Conservation (phyloP, 345 rosid species). For the sweet orange (Citrus sinensis) region DNA sequence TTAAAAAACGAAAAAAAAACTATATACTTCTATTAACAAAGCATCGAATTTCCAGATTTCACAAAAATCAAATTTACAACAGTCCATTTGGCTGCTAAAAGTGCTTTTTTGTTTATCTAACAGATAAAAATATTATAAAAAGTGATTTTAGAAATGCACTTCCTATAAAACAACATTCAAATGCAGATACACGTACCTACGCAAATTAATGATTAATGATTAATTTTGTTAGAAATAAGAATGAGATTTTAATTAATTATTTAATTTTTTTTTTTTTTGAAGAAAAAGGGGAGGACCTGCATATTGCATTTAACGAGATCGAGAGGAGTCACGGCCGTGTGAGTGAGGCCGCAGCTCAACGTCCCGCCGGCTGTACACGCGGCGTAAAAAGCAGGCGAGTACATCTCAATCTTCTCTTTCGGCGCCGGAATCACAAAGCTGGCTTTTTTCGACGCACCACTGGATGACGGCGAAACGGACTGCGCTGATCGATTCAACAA, state of each 20-base stretch:
- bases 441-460: not conserved
- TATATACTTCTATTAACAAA: not conserved
- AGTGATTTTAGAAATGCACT: not conserved
- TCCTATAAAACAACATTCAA: not conserved
- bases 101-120: not conserved
- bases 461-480: constrained; percentile 5
- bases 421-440: constrained; percentile 59
- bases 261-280: not conserved
- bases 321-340: constrained; percentile 84
- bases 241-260: no score
- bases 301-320: constrained; percentile 97
- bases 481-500: constrained; percentile 13
- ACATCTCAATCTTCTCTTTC: constrained; percentile 69
- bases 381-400: constrained; percentile 73
- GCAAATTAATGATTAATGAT: not conserved
- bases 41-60: not conserved
- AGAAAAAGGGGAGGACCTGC: constrained; percentile 53
- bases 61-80: not conserved
- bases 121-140: not conserved
- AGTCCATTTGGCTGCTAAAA: not conserved
- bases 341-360: constrained; percentile 82
- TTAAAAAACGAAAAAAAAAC: not conserved
- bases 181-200: not conserved
- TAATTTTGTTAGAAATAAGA: no score
- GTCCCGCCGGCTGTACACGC: constrained; percentile 82